A percentile compares a stretch with the other conserved stretches of the same genome.
Evolutionary conservation across 805 yeast species (phyloP).

Genomic region (Blastobotrys americana): DNA sequence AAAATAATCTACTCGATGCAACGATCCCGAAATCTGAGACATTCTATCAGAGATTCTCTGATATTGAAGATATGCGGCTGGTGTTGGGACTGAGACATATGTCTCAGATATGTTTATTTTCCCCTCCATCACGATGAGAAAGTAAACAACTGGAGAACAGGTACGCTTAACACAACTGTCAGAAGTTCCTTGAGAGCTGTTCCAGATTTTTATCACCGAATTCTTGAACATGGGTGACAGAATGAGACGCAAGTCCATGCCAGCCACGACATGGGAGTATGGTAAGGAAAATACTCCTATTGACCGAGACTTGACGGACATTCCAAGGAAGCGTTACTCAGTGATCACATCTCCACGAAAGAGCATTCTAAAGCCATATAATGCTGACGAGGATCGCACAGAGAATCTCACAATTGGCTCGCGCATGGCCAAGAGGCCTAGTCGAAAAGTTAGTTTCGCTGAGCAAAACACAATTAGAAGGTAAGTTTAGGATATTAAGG

Average conservation of each 20-base stretch:
- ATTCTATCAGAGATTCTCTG: too few relatives aligned
- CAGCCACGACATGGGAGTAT: slow-evolving; percentile 74
- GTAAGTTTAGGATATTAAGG: too few relatives aligned
- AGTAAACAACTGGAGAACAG: too few relatives aligned
- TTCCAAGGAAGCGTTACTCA: slow-evolving; percentile 25
- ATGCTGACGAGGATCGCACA: slow-evolving; percentile 28
- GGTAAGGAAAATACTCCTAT: slow-evolving; percentile 47
- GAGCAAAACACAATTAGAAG: neutral
- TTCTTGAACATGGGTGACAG: neutral
- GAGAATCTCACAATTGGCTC: slow-evolving; percentile 24
- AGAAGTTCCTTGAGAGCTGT: too few relatives aligned
- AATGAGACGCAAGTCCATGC: slow-evolving; percentile 44
- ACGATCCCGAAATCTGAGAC: too few relatives aligned
- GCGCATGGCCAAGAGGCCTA: slow-evolving; percentile 17
- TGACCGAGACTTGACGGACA: slow-evolving; percentile 2
- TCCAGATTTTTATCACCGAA: too few relatives aligned
- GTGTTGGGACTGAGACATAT: too few relatives aligned
- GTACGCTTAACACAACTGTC: too few relatives aligned
- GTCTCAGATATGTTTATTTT: too few relatives aligned
- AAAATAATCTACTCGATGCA: too few relatives aligned
- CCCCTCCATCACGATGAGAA: too few relatives aligned
- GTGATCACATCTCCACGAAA: slow-evolving; percentile 33
- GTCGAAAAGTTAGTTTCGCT: slow-evolving; percentile 68
- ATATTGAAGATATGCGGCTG: too few relatives aligned
- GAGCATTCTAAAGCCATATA: slow-evolving; percentile 33